Base-by-base conservation (phyloP, 2,329 filamentous ascomycete genomes). In the Fusarium sp. region DNA sequence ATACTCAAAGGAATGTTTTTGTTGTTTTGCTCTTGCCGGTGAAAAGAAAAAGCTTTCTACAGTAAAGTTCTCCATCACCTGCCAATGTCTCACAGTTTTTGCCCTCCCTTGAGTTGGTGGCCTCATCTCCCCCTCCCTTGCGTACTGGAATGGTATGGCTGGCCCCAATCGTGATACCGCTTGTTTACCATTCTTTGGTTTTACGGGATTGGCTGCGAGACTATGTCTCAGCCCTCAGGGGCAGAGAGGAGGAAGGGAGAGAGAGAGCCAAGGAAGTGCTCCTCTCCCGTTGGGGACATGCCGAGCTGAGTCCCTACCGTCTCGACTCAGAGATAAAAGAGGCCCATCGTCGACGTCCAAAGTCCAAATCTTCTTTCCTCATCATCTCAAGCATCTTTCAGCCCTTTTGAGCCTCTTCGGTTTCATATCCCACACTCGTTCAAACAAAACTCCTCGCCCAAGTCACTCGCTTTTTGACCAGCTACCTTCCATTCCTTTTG, bases 321-420 rank as follows among this genome's bases (percentile, higher is more conserved):
- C 36, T 31, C 20, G 27, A 51, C 58, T 44, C 27, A 34, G 27
- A 57, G 58, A 72, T 74, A 74, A 72, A 74, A 74, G 70, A 69
- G 53, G 64, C 54, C 54, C 69, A 33, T 61, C 16, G 36, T 58
- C 62, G 58, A 58, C 62, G 16, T 4, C 55, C 50, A 11, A 9
- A 34, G 13, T 18, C n/a, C 1, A 2, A 38, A 11, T 53, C 20
- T 34, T 46, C 59, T 51, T 40, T 36, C 31, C 18, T 38, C 38
- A 50, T 33, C 56, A 58, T 49, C 50, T 29, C 33, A 27, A 71
- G 55, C 65, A 49, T 62, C 58, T 60, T 44, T 69, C 51, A 42
- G 27, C 9, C 55, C 63, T 16, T 44, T 65, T 61, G 58, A 62
- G 31, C 50, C 54, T 49, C 31, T 44, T 61, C 56, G 60, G 62